Base-by-base conservation (phyloP, 2,329 filamentous ascomycete species). In the Atkinsonella hypoxylon region DNA sequence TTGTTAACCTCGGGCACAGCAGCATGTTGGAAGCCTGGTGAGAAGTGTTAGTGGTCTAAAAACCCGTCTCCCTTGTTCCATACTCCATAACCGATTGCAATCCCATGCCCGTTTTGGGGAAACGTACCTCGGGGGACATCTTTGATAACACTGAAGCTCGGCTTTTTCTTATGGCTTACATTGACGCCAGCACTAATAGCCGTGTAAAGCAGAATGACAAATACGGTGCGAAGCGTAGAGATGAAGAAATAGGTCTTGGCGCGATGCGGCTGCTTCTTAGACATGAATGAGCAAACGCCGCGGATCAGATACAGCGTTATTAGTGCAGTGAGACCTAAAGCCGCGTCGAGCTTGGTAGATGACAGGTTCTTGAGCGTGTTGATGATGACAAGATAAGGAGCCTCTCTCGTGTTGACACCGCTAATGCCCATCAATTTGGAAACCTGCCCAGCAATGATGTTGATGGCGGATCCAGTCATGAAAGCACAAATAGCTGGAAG, bases 191-290 rank as follows among this genome's bases (percentile, higher is more conserved):
- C 87, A 66, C 85, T 87, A 63, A 91, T 85, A 58, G 86, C 71
- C 8, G 85, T 87, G 68, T 90, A 91, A 2, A 93, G 74, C 43
- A 91, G 68, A 54, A 93, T 89, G 57, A 90, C 83, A 61, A 93
- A 89, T 1, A 81, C 85, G 4, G 86, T 88, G 38, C 87, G 81
- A 39, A 93, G 74, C 0, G 88, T 91, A 17, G 81, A 85, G 48
- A 83, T 65, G 70, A 91, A 90, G 69, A 91, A 91, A 74, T 80
- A 89, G 1, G 79, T 59, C 74, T 87, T 89, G 52, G 79, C 76
- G 48, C 75, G 75, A 2, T 74, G 68, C 2, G 87, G 85, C 56
- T 84, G 75, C 62, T 76, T 82, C 67, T 76, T 81, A n/a, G 83
- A 83, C 59, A 81, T 71, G 54, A 67, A 75, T 47, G 74, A 78